A percentile compares a stretch with the other conserved stretches of the same genome.
phyloP scores from a whole-genome alignment of 305 asterid species.

The Striga hermonthica region DNA sequence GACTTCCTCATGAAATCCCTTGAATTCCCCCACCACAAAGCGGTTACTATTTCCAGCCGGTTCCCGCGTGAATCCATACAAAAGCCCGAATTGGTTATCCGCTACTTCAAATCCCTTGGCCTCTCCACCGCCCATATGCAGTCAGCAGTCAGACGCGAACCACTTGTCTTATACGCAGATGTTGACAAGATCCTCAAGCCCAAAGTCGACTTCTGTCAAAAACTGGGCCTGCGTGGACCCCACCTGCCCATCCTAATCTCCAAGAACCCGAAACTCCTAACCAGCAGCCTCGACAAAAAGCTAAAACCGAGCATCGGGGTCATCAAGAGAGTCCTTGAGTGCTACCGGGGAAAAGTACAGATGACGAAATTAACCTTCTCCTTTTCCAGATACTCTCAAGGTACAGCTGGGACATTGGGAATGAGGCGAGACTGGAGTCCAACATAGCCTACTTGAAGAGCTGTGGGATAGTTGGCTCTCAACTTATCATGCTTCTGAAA shows the following conservation, averaged over 20 bases:
- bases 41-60: neutral
- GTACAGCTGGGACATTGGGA: constrained; percentile 23
- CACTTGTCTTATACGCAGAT: constrained; percentile 29
- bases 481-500: constrained; percentile 26
- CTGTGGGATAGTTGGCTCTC: constrained; percentile 28
- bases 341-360: constrained; percentile 9
- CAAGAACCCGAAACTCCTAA: constrained; percentile 30
- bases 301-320: constrained; percentile 37
- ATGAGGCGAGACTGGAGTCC: constrained; percentile 24
- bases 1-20: constrained; percentile 12
- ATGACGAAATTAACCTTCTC: constrained; percentile 6
- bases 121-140: constrained; percentile 36
- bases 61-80: neutral
- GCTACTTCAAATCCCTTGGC: constrained; percentile 17
- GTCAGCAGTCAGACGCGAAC: constrained; percentile 17
- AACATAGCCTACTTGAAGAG: constrained; percentile 24
- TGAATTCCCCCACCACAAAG: constrained; percentile 7
- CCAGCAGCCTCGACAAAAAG: constrained; percentile 33
- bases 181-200: constrained; percentile 38
- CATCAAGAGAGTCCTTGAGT: constrained; percentile 30
- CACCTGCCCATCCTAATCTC: constrained; percentile 34
- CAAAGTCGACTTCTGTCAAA: constrained; percentile 35
- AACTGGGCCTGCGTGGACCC: constrained; percentile 34
- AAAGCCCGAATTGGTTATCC: constrained; percentile 7
- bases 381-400: constrained; percentile 32